Conservation (phyloP, 1,284 basidiomycete genomes). For the Puccinia novopanici region DNA sequence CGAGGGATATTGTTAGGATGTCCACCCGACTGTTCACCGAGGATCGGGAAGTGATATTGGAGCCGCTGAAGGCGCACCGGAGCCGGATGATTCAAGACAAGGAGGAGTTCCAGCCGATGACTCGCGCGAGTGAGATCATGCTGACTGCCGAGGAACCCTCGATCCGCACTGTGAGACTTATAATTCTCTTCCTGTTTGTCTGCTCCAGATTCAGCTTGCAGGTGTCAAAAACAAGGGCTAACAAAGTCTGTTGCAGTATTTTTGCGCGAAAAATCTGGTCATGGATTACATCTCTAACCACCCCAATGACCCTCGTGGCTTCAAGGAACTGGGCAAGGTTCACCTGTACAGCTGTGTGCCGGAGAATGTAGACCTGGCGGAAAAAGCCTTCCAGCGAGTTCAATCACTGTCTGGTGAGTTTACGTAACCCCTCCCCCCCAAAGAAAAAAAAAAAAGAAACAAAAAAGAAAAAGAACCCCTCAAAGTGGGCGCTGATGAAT, state of each 20-base stretch:
- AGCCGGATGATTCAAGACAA: slow-evolving; percentile 5
- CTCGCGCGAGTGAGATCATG: slow-evolving; percentile 20
- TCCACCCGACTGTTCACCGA: slow-evolving; percentile 28
- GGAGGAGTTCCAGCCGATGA: slow-evolving; percentile 17
- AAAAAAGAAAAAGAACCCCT: too few relatives aligned
- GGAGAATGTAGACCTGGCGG: slow-evolving; percentile 18
- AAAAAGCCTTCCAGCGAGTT: slow-evolving; percentile 32
- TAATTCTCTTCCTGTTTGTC: neutral
- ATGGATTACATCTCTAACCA: slow-evolving; percentile 7
- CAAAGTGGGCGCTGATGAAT: too few relatives aligned
- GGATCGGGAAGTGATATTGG: slow-evolving; percentile 24
- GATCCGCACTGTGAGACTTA: slow-evolving; percentile 32
- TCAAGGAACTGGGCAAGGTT: slow-evolving; percentile 40
- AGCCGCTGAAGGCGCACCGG: slow-evolving; percentile 27
- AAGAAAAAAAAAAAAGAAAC: too few relatives aligned
- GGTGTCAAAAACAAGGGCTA: neutral
- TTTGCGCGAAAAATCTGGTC: slow-evolving; percentile 13
- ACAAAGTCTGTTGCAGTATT: slow-evolving; percentile 3
- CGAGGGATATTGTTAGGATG: neutral
- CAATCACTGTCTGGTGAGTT: slow-evolving; percentile 38
- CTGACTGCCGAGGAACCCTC: slow-evolving; percentile 41
- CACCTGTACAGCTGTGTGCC: slow-evolving; percentile 37
- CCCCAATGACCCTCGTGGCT: slow-evolving; percentile 36
- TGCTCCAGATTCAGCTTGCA: neutral
- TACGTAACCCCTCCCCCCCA: neutral